These are phyloP conservation scores for Venturia aucupariae DNA, from an alignment of 2,329 filamentous ascomycete species.

Conservation along the genomic window DNA sequence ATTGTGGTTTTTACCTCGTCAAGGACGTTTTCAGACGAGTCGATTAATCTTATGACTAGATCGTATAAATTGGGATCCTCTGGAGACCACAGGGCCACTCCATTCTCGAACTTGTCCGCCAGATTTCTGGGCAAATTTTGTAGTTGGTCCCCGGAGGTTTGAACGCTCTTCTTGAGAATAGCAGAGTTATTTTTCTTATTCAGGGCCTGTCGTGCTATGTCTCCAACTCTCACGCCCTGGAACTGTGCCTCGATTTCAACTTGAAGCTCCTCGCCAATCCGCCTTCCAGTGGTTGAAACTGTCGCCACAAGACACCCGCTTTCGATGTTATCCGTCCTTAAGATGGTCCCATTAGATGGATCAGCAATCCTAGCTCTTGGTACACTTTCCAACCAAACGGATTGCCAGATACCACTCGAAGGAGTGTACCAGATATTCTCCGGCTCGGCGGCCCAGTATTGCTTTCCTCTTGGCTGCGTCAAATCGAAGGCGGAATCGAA, in stretches of 20 bases:
- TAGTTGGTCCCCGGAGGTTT: background rate
- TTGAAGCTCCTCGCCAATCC: background rate
- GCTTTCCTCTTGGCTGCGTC: conserved; percentile 57
- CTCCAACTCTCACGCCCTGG: background rate
- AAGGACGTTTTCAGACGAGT: conserved; percentile 32
- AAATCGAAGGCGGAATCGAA: conserved; percentile 57
- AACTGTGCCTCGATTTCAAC: background rate
- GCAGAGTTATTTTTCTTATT: background rate
- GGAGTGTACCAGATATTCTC: conserved; percentile 7
- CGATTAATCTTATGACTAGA: conserved; percentile 45
- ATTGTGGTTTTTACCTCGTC: conserved; percentile 52
- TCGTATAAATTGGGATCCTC: conserved; percentile 55
- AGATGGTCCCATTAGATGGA: background rate
- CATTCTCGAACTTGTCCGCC: conserved; percentile 21
- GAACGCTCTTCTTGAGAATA: background rate
- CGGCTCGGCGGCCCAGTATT: conserved; percentile 47
- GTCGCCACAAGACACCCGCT: background rate
- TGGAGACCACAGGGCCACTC: conserved; percentile 51
- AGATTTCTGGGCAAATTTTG: background rate
- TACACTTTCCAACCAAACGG: conserved; percentile 10
- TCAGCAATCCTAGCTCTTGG: conserved; percentile 24
- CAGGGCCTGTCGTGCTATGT: background rate
- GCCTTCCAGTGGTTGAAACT: background rate
- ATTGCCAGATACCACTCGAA: conserved; percentile 12
- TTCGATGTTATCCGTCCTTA: background rate